Base-by-base conservation (phyloP, 768 basidiomycete species). In the Auricularia sp. region DNA sequence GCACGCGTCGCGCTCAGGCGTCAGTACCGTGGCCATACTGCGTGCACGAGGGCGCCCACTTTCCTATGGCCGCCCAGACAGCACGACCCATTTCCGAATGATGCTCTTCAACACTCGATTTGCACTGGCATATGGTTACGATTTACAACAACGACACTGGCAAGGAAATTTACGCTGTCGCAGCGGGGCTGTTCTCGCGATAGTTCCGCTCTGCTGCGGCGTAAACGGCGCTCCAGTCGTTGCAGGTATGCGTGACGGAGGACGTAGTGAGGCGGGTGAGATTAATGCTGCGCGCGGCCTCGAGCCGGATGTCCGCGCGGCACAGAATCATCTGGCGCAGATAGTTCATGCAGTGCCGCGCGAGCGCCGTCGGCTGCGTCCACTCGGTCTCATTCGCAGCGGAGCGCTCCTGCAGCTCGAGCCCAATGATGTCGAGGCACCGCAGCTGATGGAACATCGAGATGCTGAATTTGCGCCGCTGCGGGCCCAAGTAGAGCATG, bases 371-470 rank as follows among this genome's bases (percentile, higher is more conserved):
- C 35, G 59, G 35, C 47, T 36, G 7, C 8, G 39, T 42, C 39
- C 61, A 34, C 29, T 2, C 44, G 18, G 29, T 59, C 39, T 42
- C 39, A 42, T 42, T 42, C 29, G 16, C 56, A 23, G 34, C 39
- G n/a, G 63, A 6, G 39, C 53, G 56, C 35, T 36, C 60, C 62
- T 34, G 69, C 64, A 75, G 65, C 43, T 72, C 70, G 6, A 36
- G 67, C 34, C 77, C 73, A n/a, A 79, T 60, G 18, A 78, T 67
- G 53, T 79, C 69, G 66, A 80, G 70, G 64, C 79, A 79, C 29
- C 76, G 75, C 0, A 80, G 70, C 42, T 76, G 73, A 69, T 80
- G 78, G 44, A 80, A 72, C 69, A 79, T 74, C 36, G 72, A 64
- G 36, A 79, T 66, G 8, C 74, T 74, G 66, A 74, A 78, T 2